Evolutionary conservation across 768 basidiomycete genomes (phyloP).

Genomic region (Tulasnella calospora): DNA sequence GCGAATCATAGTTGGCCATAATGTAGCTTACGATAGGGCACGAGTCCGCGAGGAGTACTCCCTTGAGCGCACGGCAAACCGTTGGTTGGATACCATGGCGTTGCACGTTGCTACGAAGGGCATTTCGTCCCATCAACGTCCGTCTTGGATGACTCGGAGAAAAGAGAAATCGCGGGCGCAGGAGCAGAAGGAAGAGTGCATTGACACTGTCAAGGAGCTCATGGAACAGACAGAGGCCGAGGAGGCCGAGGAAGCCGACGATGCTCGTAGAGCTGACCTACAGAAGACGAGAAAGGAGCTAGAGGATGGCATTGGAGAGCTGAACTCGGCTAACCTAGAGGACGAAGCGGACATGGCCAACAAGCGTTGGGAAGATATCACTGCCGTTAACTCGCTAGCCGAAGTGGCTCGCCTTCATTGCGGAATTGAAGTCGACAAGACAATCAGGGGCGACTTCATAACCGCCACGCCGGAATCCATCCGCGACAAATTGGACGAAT

Average conservation of each 20-base stretch:
- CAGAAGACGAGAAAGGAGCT: constrained; percentile 23
- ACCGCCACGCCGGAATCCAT: constrained; percentile 60
- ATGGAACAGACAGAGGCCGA: constrained; percentile 43
- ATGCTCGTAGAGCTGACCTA: constrained; percentile 39
- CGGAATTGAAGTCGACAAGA: constrained; percentile 71
- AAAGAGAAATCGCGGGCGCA: constrained; percentile 59
- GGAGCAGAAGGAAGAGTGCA: constrained; percentile 57
- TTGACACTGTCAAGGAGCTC: constrained; percentile 55
- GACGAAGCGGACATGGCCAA: constrained; percentile 43
- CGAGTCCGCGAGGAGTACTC: constrained; percentile 79
- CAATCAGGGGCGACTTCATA: constrained; percentile 71
- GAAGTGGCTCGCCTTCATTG: constrained; percentile 92
- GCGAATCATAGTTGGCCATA: constrained; percentile 83
- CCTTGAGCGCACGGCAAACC: constrained; percentile 57
- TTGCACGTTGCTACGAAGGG: constrained; percentile 91
- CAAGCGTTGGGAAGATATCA: constrained; percentile 88
- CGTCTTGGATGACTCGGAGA: constrained; percentile 82
- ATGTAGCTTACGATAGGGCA: constrained; percentile 88
- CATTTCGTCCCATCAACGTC: constrained; percentile 90
- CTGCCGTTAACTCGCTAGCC: constrained; percentile 83
- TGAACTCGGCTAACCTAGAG: constrained; percentile 31
- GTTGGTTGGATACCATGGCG: constrained; percentile 92
- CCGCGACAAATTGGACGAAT: constrained; percentile 58
- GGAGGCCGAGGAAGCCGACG: constrained; percentile 43
- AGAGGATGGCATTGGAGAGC: constrained; percentile 5